Base-by-base conservation (phyloP, 2,329 filamentous ascomycete species). In the Claviceps spartinae region DNA sequence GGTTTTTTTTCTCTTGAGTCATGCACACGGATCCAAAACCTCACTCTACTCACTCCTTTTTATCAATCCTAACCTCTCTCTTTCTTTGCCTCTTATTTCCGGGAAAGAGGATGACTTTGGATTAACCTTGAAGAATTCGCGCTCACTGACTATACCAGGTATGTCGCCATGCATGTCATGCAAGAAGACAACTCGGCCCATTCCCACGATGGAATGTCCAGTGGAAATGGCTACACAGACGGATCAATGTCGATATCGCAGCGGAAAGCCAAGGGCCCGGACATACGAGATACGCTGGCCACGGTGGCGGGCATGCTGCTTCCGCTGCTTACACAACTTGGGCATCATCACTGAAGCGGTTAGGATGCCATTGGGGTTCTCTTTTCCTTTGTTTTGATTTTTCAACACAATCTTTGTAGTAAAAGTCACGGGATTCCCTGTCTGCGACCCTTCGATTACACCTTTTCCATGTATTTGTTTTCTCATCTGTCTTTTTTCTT, bases 111-210 rank as follows among this genome's bases (percentile, higher is more conserved):
- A 11, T 4, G 30, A 4, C 9, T 11, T 34, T 34, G 30, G 4
- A 34, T 34, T 11, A 44, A 26, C 3, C 9, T 9, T 7, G 46
- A 5, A 3, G 9, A 6, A 30, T 4, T 20, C 3, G 2, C 18
- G 7, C 16, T 9, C 38, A 37, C 53, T 54, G 24, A 49, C 47
- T 47, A 7, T 45, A 8, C 37, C 34, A 94, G 88, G 60, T 95
- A 97, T 63, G 93, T 98, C 44, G 93, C 93, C 1, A 96, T 97
- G 90, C 93, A 98, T 64, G 89, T 90, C 1, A 95, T 97, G 88
- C 87, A 94, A 64, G 90, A 95, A 62, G 79, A 83, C 22, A 71
- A 74, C 49, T 67, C 68, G 8, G 64, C 69, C 2, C 69, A 76
- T 34, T 67, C 70, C 49, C 74, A 82, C 56, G 72, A 80, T n/a